Conservation (phyloP, 1,139 yeast genomes). For the Arxiozyma heterogenica region DNA sequence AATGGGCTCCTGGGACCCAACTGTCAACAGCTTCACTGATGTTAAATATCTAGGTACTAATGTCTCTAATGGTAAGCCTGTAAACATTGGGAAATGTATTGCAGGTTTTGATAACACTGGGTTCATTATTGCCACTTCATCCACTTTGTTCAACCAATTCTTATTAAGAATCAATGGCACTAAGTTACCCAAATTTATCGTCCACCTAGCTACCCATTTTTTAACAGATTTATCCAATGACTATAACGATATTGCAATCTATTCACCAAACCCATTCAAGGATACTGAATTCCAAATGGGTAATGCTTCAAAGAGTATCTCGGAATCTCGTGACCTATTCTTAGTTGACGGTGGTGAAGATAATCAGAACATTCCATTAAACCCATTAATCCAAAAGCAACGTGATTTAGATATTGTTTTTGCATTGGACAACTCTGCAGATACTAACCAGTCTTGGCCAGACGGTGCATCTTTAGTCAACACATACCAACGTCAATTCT, state of each 20-base stretch:
- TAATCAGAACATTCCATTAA: conserved; percentile 65
- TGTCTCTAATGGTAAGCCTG: conserved; percentile 49
- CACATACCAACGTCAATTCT: conserved; percentile 65
- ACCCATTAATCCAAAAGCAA: conserved; percentile 62
- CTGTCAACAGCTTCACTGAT: conserved; percentile 57
- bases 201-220: conserved; percentile 38
- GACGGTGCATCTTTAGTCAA: conserved; percentile 61
- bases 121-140: conserved; percentile 66
- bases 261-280: conserved; percentile 59
- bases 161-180: conserved; percentile 50
- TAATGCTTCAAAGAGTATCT: conserved; percentile 31
- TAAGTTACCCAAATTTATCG: conserved; percentile 41
- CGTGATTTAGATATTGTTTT: conserved; percentile 71
- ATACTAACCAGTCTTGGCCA: conserved; percentile 62
- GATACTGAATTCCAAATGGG: conserved; percentile 39
- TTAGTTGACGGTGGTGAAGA: conserved; percentile 92
- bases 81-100: conserved; percentile 37
- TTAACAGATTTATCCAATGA: conserved; percentile 39
- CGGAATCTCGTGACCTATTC: conserved; percentile 39
- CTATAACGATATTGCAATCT: conserved; percentile 60
- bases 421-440: conserved; percentile 83
- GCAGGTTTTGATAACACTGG: conserved; percentile 74
- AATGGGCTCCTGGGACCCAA: conserved; percentile 84
- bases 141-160: conserved; percentile 68
- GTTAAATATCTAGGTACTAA: conserved; percentile 65